Conservation (phyloP, 495 filamentous ascomycete species). For the Penicillium daleae region DNA sequence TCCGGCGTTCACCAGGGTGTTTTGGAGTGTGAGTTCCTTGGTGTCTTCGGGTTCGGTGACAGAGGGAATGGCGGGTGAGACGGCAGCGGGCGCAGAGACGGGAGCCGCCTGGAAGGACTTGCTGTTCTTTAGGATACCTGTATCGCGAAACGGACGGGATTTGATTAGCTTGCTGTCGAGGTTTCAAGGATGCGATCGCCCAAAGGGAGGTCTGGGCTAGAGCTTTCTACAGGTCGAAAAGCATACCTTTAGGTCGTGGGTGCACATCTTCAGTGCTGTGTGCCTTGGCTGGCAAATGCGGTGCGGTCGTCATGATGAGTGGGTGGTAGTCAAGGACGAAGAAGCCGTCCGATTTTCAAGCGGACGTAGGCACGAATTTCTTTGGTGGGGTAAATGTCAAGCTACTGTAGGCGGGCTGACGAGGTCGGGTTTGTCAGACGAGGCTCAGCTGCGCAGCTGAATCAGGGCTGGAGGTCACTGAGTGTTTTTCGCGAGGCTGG, state of each 20-base stretch:
- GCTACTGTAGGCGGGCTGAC: conserved; percentile 13
- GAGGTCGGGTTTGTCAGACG: conserved; percentile 14
- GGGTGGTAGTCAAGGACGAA: conserved; percentile 8
- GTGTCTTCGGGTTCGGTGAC: conserved; percentile 46
- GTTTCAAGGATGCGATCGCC: not conserved
- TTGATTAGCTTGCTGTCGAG: not conserved
- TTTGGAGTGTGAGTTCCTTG: conserved; percentile 88
- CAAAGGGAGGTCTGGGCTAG: not conserved
- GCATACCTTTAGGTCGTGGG: conserved; percentile 78
- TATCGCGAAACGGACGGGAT: not conserved
- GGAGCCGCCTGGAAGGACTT: conserved; percentile 38
- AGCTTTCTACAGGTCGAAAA: not conserved
- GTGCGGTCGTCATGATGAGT: conserved; percentile 38
- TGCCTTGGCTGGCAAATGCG: conserved; percentile 39
- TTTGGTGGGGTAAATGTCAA: conserved; percentile 13
- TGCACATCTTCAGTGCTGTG: conserved; percentile 44
- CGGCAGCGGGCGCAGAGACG: conserved; percentile 17
- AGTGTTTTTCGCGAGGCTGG: not conserved
- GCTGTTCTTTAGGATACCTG: conserved; percentile 95
- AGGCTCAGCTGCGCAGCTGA: conserved; percentile 10
- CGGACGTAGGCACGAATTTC: conserved; percentile 17
- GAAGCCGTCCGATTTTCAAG: conserved; percentile 30
- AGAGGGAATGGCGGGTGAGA: conserved; percentile 34
- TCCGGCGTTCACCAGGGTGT: conserved; percentile 93
- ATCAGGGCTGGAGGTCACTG: not conserved